These are phyloP conservation scores for Penicillium sp. DNA, from an alignment of 2,329 filamentous ascomycete species.

Conservation along the genomic window DNA sequence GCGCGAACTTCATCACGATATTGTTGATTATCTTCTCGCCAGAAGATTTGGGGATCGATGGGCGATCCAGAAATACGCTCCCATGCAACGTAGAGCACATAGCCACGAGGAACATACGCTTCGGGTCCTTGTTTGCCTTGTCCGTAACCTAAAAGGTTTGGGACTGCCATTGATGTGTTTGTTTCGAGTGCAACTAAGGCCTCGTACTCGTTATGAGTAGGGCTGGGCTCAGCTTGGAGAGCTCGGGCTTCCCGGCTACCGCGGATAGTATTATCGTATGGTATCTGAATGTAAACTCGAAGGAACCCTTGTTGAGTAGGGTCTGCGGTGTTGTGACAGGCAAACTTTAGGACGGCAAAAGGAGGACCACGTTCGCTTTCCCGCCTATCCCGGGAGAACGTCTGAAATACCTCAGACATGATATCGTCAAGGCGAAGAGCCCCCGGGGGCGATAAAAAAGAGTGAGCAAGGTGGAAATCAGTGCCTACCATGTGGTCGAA, in stretches of 20 bases:
- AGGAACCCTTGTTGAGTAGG: conserved; percentile 1
- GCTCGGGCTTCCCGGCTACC: not conserved
- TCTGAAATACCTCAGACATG: not conserved
- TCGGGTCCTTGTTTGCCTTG: not conserved
- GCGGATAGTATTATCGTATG: not conserved
- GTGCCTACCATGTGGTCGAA: not conserved
- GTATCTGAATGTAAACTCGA: not conserved
- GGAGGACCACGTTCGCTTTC: not conserved
- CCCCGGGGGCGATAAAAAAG: not conserved
- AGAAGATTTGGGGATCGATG: not conserved
- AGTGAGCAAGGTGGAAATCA: not conserved
- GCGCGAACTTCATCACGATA: not conserved
- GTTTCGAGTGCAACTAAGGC: no score
- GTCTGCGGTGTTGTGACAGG: not conserved
- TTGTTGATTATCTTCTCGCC: not conserved
- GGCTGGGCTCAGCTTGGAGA: not conserved
- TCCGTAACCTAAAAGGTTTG: not conserved
- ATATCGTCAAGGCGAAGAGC: not conserved
- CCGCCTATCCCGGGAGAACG: not conserved
- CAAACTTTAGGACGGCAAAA: not conserved
- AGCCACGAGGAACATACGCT: not conserved
- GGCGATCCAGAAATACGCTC: not conserved
- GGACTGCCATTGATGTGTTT: no score
- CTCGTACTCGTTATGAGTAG: not conserved
- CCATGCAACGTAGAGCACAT: not conserved